Base-by-base conservation (phyloP, 2,329 filamentous ascomycete genomes). In the Exserohilum turcica region DNA sequence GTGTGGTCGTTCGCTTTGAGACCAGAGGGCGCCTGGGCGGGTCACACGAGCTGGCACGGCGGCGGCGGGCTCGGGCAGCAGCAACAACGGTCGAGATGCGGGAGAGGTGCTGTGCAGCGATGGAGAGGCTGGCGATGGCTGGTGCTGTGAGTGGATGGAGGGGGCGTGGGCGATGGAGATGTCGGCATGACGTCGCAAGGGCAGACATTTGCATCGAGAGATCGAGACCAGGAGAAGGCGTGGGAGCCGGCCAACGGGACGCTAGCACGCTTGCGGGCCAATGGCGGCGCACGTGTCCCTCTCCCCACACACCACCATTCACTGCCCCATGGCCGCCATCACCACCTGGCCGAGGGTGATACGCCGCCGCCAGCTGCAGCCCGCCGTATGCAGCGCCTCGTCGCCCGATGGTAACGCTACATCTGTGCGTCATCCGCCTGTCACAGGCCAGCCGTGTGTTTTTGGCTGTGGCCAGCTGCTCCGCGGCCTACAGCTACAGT, bases 261-360 rank as follows among this genome's bases (percentile, higher is more conserved):
- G 48, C 54, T 60, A 57, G 43, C 24, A 24, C 10, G 19, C 29
- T 18, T 13, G 54, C 6, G 12, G 3, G 27, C 61, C 63, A 64
- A 63, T 58, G 28, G 57, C 19, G 38, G 40, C 33, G 36, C 57
- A 28, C 19, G 31, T 31, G 15, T 48, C 29, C 49, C 43, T 57
- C 48, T 31, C 38, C 37, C 55, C 43, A 24, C 44, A 56, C 51
- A 55, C 59, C 60, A 61, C 56, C 56, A 53, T 47, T 29, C 46
- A 57, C 40, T 37, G 21, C 28, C 50, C 48, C 53, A 40, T 16
- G 42, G 56, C 35, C 35, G 16, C 38, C 24, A 16, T 32, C 21
- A 48, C 59, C 56, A 60, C 56, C 57, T 60, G 58, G 58, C 54
- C 47, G 48, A 40, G 56, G 24, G n/a, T 57, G 51, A 59, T 57